Percentiles rank a stretch among this genome's conserved stretches.
Evolutionary conservation across 768 basidiomycete species (phyloP).

Genomic region (Suillus brevipes): DNA sequence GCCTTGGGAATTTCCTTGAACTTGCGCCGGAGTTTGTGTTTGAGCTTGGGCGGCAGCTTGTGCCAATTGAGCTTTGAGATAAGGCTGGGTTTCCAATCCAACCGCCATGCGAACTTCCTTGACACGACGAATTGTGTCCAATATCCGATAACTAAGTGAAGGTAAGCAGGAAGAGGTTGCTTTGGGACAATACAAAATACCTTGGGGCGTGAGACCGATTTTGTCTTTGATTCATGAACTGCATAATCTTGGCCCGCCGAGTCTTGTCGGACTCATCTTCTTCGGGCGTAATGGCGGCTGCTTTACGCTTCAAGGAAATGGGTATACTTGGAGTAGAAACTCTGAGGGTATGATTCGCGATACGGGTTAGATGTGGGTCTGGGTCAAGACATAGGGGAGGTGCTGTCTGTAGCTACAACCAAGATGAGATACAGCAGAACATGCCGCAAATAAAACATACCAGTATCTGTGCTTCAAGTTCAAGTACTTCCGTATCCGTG

Average conservation of each 20-base stretch:
- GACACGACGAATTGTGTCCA: conserved; percentile 48
- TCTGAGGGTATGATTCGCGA: conserved; percentile 72
- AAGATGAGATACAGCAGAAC: conserved; percentile 10
- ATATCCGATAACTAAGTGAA: conserved; percentile 50
- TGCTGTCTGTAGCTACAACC: conserved; percentile 63
- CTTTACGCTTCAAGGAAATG: conserved; percentile 75
- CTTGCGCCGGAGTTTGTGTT: conserved; percentile 21
- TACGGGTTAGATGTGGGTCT: conserved; percentile 71
- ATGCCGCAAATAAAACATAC: conserved; percentile 41
- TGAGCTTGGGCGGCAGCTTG: conserved; percentile 17
- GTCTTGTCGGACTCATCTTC: conserved; percentile 77
- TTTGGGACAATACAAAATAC: conserved; percentile 34
- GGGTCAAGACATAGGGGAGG: conserved; percentile 80
- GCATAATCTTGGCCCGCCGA: conserved; percentile 70
- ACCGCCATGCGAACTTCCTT: conserved; percentile 28
- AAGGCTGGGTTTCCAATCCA: conserved; percentile 5
- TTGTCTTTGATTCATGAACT: conserved; percentile 71
- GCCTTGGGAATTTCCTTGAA: conserved; percentile 28
- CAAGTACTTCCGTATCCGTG: conserved; percentile 71
- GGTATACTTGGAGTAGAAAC: conserved; percentile 75
- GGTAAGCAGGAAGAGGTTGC: neutral
- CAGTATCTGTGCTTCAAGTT: conserved; percentile 71
- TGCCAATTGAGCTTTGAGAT: conserved; percentile 3
- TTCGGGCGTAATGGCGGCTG: conserved; percentile 65
- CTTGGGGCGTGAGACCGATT: conserved; percentile 47